Base-by-base conservation (phyloP, 306 rosid genomes). In the Leucaena leucocephala region DNA sequence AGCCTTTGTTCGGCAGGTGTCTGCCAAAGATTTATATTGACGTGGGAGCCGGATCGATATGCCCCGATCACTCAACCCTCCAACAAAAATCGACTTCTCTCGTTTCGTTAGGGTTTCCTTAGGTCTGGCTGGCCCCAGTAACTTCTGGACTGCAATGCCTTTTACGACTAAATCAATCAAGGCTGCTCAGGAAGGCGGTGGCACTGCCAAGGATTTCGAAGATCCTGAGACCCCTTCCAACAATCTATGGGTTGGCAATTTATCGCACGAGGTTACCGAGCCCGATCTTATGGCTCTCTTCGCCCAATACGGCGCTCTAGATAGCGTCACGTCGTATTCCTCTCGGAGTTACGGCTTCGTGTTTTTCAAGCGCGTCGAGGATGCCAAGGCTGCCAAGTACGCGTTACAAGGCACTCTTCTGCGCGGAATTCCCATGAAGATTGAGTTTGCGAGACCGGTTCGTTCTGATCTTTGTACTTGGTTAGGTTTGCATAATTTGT, bases 371-470 rank as follows among this genome's bases (percentile, higher is more conserved):
- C 90, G 87, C 61, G 64, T 83, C 55, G 89, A 88, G 76, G 99
- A 96, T 66, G 94, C 99, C 9, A 90, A 87, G 84, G 94, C 98
- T 19, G 99, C 99, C 19, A 93, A 93, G 97, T 80, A 83, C 21
- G 86, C 91, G 14, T 66, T 91, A 39, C 97, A 89, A 79, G 92
- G 97, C 45, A 46, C 87, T 27, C 38, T 48, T 67, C 75, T 89
- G 8, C 92, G 88, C 16, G 97, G 94, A 0, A 54, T 15, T 55
- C 78, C 90, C 38, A 68, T 93, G 74, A 89, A 85, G 78, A 91
- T 93, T 58, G 97, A 93, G 89, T 93, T 91, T 72, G 97, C 97
- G 6, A 90, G 91, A 85, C 98, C 94, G 93, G 98, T 93, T 91
- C 83, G 96, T 91, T 83, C 84, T 88, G 84, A 83, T 83, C 87